Conservation (phyloP, 1,284 basidiomycete species). For the Cryptococcus sp. region DNA sequence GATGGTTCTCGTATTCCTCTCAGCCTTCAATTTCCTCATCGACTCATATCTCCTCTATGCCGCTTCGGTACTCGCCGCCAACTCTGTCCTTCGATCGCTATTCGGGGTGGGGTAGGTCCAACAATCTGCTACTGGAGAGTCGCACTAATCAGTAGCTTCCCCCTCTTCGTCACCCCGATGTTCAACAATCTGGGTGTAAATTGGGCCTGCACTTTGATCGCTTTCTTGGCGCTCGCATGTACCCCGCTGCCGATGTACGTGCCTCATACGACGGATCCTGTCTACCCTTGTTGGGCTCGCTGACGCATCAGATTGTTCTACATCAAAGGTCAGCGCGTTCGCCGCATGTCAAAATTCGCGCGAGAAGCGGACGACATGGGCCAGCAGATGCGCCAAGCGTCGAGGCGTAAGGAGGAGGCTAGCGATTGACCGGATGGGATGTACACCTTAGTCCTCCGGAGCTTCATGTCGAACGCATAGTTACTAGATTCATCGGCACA, state of each 20-base stretch:
- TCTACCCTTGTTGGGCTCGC: no score
- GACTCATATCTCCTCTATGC: constrained; percentile 59
- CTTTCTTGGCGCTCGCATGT: constrained; percentile 54
- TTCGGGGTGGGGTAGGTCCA: constrained; percentile 53
- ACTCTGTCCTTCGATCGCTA: constrained; percentile 61
- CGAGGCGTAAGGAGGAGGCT: no score
- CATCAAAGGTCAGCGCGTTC: no score
- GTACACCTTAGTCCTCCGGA: no score
- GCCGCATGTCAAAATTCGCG: no score
- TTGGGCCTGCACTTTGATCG: constrained; percentile 64
- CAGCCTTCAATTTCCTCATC: constrained; percentile 51
- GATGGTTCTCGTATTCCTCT: constrained; percentile 55
- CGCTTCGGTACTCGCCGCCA: constrained; percentile 39
- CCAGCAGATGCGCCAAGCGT: no score
- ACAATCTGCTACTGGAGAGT: neutral
- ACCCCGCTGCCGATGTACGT: neutral
- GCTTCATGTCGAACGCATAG: no score
- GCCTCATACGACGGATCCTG: no score
- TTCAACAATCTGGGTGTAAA: constrained; percentile 57
- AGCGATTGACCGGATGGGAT: no score
- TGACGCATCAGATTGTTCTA: no score
- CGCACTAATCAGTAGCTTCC: constrained; percentile 53
- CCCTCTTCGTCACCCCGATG: constrained; percentile 46
- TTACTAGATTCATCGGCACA: no score
- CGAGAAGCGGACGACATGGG: no score